A percentile compares a stretch with the other conserved stretches of the same genome.
Conservation (phyloP, 1,284 basidiomycete species). For the Apiotrichum sp. region DNA sequence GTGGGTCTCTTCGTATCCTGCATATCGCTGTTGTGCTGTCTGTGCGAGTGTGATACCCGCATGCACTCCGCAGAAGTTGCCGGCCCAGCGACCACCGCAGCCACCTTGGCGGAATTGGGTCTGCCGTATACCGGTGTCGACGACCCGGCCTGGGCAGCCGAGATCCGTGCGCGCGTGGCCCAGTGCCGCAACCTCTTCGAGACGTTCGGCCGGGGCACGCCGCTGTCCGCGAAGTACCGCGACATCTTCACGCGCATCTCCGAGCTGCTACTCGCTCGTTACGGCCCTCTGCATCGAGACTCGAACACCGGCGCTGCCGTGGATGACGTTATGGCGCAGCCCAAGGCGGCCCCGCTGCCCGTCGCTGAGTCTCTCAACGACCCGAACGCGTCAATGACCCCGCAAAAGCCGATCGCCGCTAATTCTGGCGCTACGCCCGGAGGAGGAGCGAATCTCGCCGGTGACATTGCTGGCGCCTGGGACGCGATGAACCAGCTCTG, state of each 20-base stretch:
- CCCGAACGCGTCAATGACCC: neutral
- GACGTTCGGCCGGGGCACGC: conserved; percentile 22
- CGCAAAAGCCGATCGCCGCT: neutral
- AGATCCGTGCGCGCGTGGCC: conserved; percentile 21
- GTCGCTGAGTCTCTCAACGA: neutral
- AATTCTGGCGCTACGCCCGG: neutral
- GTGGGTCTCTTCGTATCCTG: conserved; percentile 26
- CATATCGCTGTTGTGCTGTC: conserved; percentile 29
- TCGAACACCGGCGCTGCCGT: neutral
- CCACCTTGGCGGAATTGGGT: conserved; percentile 9
- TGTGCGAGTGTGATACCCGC: conserved; percentile 31
- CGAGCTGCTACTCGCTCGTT: conserved; percentile 18
- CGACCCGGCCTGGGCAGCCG: conserved; percentile 19
- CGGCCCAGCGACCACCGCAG: neutral
- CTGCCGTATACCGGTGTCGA: conserved; percentile 11
- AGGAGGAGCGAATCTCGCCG: neutral
- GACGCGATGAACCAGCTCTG: conserved; percentile 32
- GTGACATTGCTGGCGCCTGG: conserved; percentile 21
- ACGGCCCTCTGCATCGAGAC: conserved; percentile 12
- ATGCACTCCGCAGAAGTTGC: conserved; percentile 8
- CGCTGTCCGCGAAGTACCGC: conserved; percentile 22
- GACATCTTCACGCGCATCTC: conserved; percentile 24
- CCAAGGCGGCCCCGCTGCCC: neutral
- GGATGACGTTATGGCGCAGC: neutral
- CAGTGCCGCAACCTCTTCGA: conserved; percentile 31